Percentiles rank a stretch among this genome's conserved stretches.
Conservation (phyloP, 139 green algal genomes). For the Micractinium sp. region DNA sequence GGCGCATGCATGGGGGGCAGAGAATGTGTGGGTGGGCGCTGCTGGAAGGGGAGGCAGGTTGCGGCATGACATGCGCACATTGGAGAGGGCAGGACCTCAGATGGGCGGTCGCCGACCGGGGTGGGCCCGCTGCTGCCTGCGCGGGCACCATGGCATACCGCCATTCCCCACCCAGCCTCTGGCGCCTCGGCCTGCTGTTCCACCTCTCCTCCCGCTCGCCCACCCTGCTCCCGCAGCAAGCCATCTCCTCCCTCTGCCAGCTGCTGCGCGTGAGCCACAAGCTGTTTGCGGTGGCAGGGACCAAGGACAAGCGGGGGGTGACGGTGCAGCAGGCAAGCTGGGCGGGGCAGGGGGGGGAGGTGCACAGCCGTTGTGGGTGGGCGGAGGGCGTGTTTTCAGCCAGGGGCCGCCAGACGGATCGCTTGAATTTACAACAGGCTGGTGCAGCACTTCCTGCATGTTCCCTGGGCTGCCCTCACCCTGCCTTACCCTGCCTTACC, state of each 20-base stretch:
- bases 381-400: no score
- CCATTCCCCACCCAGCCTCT: neutral
- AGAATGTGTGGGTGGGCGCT: no score
- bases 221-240: constrained; percentile 1
- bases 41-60: no score
- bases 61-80: no score
- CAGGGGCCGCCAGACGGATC: neutral
- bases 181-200: neutral
- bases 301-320: constrained; percentile 95
- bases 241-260: constrained; percentile 51
- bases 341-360: no score
- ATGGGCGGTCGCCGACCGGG: no score
- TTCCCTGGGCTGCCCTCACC: neutral
- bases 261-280: constrained; percentile 46
- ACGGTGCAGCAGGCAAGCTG: constrained; percentile 72
- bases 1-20: neutral
- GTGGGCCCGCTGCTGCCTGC: neutral
- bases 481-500: neutral
- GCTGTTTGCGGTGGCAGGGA: constrained; percentile 76
- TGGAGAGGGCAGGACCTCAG: no score
- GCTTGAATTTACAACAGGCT: no score
- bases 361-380: no score
- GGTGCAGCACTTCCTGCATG: neutral
- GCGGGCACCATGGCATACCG: neutral
- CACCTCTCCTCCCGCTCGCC: neutral